phyloP scores from a whole-genome alignment of 1,284 basidiomycete species.

The Trametes hirsuta region DNA sequence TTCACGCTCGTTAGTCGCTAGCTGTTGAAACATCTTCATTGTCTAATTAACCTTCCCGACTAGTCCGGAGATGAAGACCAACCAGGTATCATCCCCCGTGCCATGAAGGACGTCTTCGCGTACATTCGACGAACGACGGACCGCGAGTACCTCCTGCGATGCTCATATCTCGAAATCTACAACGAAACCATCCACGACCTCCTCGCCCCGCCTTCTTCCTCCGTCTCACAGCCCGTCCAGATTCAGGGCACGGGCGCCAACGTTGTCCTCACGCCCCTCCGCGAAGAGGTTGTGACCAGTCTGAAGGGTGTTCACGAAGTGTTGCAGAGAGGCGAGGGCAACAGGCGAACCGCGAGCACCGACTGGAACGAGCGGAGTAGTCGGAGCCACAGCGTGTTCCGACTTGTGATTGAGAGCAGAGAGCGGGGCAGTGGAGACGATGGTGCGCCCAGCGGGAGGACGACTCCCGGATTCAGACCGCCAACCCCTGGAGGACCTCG shows the following conservation, averaged over 20 bases:
- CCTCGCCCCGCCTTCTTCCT: constrained; percentile 73
- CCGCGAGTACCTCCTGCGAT: constrained; percentile 93
- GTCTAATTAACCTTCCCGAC: neutral
- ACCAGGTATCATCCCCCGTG: constrained; percentile 93
- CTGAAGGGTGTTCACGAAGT: constrained; percentile 86
- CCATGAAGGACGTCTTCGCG: constrained; percentile 85
- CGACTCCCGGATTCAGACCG: constrained; percentile 60
- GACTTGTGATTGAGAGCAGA: constrained; percentile 84
- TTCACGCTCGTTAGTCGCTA: constrained; percentile 71
- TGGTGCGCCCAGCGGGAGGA: constrained; percentile 48
- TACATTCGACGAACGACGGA: constrained; percentile 72
- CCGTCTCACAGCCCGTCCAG: constrained; percentile 65
- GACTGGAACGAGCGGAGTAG: constrained; percentile 98
- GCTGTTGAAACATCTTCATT: neutral
- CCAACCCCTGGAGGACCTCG: constrained; percentile 68
- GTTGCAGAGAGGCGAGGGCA: constrained; percentile 83
- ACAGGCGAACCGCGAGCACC: constrained; percentile 90
- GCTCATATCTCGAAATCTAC: constrained; percentile 96
- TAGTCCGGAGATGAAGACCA: constrained; percentile 77
- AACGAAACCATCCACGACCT: constrained; percentile 93
- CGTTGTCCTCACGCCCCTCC: constrained; percentile 70
- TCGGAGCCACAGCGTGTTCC: constrained; percentile 91
- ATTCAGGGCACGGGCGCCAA: constrained; percentile 66
- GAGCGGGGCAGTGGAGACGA: constrained; percentile 56
- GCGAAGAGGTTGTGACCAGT: constrained; percentile 92